Evolutionary conservation across 306 rosid species (phyloP).

Genomic region (Medicago lupulina): DNA sequence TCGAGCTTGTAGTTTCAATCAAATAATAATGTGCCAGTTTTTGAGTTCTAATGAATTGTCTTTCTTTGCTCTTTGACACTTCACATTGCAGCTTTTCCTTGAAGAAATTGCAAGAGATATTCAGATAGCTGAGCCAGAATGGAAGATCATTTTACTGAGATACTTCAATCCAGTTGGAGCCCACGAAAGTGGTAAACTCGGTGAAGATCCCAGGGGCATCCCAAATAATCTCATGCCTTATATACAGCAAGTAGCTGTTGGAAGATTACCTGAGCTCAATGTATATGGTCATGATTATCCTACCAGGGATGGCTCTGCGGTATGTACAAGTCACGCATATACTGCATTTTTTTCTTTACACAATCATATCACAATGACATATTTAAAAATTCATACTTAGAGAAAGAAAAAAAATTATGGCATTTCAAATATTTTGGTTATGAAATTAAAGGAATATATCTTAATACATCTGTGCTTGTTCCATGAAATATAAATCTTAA

Average conservation of each 20-base stretch:
- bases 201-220: conserved; percentile 96
- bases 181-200: conserved; percentile 90
- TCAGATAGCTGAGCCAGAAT: conserved; percentile 83
- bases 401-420: neutral
- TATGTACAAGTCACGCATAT: conserved; percentile 44
- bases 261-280: conserved; percentile 86
- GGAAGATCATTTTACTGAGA: conserved; percentile 81
- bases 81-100: conserved; percentile 67
- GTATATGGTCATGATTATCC: conserved; percentile 90
- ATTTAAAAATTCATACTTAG: neutral
- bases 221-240: conserved; percentile 98
- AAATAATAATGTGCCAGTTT: neutral
- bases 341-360: conserved; percentile 13
- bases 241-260: conserved; percentile 94
- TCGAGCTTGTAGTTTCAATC: neutral
- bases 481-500: neutral
- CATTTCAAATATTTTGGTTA: neutral
- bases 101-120: conserved; percentile 90
- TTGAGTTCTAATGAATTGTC: conserved; percentile 28
- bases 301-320: conserved; percentile 89
- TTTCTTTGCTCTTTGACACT: conserved; percentile 30
- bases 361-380: neutral
- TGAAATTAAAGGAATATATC: neutral
- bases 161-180: conserved; percentile 99
- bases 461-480: neutral